Base-by-base conservation (phyloP, 1,284 basidiomycete species). In the Malassezia obtusa region DNA sequence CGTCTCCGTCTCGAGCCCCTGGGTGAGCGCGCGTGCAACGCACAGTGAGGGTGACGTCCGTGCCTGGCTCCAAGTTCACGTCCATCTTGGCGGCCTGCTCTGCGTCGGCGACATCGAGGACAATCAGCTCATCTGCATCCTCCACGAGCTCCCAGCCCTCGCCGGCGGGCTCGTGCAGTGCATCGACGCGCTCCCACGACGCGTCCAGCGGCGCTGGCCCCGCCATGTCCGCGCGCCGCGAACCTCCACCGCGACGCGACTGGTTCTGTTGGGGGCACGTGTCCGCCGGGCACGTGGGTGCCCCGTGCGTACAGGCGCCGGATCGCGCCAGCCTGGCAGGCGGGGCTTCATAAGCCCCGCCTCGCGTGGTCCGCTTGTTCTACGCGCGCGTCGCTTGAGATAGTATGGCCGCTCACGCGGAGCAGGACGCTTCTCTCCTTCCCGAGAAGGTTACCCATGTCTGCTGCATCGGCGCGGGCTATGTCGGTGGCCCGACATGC, bases 381-480 rank as follows among this genome's bases (percentile, higher is more conserved):
- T 14, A n/a, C n/a, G 32, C 17, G 39, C 25, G 41, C 30, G 22
- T 41, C 7, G 12, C 21, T 22, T 17, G 5, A 5, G 8, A 21
- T 10, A 7, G 6, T 11, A 46, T 46, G 45, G 3, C 32, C 19
- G 30, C n/a, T 2, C 11, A 15, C 19, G 25, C 12, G 1, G 43
- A 45, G 28, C 15, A 31, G 43, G 24, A 31, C 8, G 6, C 10
- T 31, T 9, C 28, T 25, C 32, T 45, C 14, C 32, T 55, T 22
- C 52, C 52, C 4, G 43, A 50, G 14, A 56, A 56, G 39, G 33
- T 56, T 24, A 50, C 43, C 7, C 21, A 36, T 36, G 77, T 77
- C 50, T 76, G 76, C 52, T 77, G 77, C 52, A 77, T 95, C 69
- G 91, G 90, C 75, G 91, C 90, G 75, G 91, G 91, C 74, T 94